These are phyloP conservation scores for Purshia tridentata DNA, from an alignment of 306 rosid genomes.

Conservation along the genomic window DNA sequence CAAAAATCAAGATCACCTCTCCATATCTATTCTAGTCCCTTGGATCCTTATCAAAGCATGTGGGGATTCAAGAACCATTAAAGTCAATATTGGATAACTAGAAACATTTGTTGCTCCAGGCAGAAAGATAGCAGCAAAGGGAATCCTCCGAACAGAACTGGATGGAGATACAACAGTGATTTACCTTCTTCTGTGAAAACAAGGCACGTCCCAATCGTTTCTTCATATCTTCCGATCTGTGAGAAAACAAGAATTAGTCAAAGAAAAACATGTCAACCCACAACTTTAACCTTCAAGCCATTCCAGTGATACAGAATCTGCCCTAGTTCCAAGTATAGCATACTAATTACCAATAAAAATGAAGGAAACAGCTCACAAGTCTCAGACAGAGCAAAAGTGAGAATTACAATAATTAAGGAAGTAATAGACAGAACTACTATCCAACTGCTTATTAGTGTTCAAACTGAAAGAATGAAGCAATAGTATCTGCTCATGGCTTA, in stretches of 20 bases:
- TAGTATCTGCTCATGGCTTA: not conserved
- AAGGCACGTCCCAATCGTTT: conserved; percentile 71
- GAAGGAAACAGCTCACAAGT: not conserved
- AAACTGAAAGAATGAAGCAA: not conserved
- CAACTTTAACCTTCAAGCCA: not conserved
- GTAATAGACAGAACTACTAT: not conserved
- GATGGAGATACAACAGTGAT: conserved; percentile 8
- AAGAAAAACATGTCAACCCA: not conserved
- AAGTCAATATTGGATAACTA: not conserved
- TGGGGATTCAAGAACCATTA: not conserved
- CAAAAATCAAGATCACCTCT: not conserved
- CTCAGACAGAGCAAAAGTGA: not conserved
- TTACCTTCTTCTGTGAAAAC: conserved; percentile 65
- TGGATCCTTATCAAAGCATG: not conserved
- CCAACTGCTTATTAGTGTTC: not conserved
- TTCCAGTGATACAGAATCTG: not conserved
- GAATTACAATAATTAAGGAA: not conserved
- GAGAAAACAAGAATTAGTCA: conserved; percentile 15
- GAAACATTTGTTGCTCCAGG: not conserved
- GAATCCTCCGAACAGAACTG: not conserved
- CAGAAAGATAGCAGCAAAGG: too few species aligned
- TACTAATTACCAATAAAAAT: not conserved
- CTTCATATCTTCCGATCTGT: conserved; percentile 79
- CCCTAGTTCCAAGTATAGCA: not conserved
- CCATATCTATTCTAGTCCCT: not conserved